Evolutionary conservation across 208 protist genomes (phyloP), one percentile per base, ranked within the genome.

Genomic region (Naegleria gruberi): DNA sequence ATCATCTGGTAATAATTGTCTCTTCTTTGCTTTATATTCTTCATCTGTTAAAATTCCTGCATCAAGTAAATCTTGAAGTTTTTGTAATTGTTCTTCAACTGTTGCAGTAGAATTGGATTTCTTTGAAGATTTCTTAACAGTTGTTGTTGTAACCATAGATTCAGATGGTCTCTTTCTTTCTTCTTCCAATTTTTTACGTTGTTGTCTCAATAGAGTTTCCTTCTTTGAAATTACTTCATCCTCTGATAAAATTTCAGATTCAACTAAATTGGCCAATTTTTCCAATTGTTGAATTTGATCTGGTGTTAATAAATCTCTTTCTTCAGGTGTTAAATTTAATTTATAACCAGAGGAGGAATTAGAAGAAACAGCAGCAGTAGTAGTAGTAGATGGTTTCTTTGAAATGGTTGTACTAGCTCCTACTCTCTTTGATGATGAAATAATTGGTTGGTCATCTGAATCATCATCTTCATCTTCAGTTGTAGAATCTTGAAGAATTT

Each of bases 11-110:
- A 65, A 4, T 23, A 65, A 19, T 65, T 82, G 73, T 41, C 34
- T 82, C n/a, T 41, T 82, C 30, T 82, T 82, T 4, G 73, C 73
- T 15, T 34, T 7, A 82, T 42, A 82, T 82, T 82, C 73, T 41
- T 82, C 73, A 37, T 82, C 73, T 42, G 73, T 82, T 41, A 82
- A 82, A 82, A 82, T 82, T 82, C 73, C 73, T 15, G n/a, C 34
- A 41, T 82, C 10, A 4, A 82, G 37, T n/a, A 82, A 82, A 41
- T 41, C 73, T 82, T 82, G 23, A n/a, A 82, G 34, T 82, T 82
- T 82, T 41, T 82, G 17, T 34, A 82, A 82, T 42, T n/a, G 23
- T 40, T 82, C 73, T 12, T 82, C 6, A 65, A 65, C 51, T 30
- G 2, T 65, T 4, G 12, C 15, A 65, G 19, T 65, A 3, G 51